Percentiles rank a stretch among this genome's conserved stretches.
These are phyloP conservation scores for Ceratobasidium papillatum DNA, from an alignment of 1,284 basidiomycete species.

Conservation along the genomic window DNA sequence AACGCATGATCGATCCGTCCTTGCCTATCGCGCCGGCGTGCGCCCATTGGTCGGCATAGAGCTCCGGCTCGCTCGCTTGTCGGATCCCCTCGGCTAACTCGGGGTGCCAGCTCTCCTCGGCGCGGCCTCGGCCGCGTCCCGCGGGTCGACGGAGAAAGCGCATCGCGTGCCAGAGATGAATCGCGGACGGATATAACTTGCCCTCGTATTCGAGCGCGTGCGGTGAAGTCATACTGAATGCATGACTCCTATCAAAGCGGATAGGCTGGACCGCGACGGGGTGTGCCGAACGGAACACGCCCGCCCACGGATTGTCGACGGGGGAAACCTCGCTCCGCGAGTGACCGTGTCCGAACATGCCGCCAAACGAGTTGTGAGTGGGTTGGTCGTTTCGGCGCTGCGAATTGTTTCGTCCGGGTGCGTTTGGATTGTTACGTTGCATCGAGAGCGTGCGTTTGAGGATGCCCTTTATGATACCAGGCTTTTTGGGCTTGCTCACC, in stretches of 20 bases:
- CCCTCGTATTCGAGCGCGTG: slow-evolving; percentile 31
- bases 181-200: slow-evolving; percentile 32
- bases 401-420: slow-evolving; percentile 5
- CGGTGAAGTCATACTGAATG: slow-evolving; percentile 37
- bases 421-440: slow-evolving; percentile 11
- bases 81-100: slow-evolving; percentile 34
- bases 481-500: slow-evolving; percentile 27
- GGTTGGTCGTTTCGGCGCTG: slow-evolving; percentile 6
- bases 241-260: slow-evolving; percentile 18
- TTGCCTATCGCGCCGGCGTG: slow-evolving; percentile 33
- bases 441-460: slow-evolving; percentile 36
- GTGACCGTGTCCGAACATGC: slow-evolving; percentile 20
- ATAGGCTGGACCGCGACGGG: slow-evolving; percentile 28
- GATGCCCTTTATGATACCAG: slow-evolving; percentile 30
- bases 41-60: slow-evolving; percentile 33
- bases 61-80: slow-evolving; percentile 25
- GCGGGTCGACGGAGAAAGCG: slow-evolving; percentile 29
- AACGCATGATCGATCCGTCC: slow-evolving; percentile 37
- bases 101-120: slow-evolving; percentile 19
- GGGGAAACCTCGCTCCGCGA: slow-evolving; percentile 35
- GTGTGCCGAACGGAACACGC: slow-evolving; percentile 14
- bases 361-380: background rate
- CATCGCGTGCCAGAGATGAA: slow-evolving; percentile 32
- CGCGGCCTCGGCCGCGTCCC: slow-evolving; percentile 23
- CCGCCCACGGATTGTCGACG: slow-evolving; percentile 34